These are phyloP conservation scores for Vitis amurensis DNA, from an alignment of 164 flowering plant genomes.

Conservation along the genomic window DNA sequence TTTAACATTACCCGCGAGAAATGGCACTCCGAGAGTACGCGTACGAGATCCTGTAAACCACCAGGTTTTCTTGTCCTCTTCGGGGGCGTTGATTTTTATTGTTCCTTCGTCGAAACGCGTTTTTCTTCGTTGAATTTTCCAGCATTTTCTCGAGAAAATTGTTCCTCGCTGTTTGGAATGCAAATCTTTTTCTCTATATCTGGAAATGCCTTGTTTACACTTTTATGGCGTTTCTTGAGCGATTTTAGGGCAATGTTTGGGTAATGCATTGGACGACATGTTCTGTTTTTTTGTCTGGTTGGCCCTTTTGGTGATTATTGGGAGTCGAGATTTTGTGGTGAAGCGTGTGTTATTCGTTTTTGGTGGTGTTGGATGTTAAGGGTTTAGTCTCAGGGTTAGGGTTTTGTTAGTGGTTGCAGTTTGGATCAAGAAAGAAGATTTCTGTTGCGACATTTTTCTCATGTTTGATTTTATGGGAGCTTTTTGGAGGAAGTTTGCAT, in stretches of 20 bases:
- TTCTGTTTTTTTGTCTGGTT: not conserved
- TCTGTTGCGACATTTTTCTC: not conserved
- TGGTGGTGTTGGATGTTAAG: not conserved
- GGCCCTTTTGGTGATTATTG: not conserved
- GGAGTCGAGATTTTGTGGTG: conserved; percentile 1
- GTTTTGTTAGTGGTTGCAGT: not conserved
- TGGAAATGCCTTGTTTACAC: too few species aligned
- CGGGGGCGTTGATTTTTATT: not conserved
- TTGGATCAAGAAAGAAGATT: not conserved
- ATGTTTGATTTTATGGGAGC: too few species aligned
- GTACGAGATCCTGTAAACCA: not conserved
- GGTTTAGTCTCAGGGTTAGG: not conserved
- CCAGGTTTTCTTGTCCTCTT: not conserved
- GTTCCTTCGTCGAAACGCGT: not conserved
- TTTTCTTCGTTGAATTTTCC: not conserved
- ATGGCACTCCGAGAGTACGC: not conserved
- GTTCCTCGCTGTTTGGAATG: too few species aligned
- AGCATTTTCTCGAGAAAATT: not conserved
- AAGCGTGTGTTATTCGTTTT: conserved; percentile 8
- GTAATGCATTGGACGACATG: not conserved
- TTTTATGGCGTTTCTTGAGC: not conserved
- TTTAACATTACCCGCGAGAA: not conserved
- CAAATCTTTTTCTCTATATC: too few species aligned
- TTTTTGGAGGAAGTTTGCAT: too few species aligned
- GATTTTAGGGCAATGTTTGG: not conserved